Conservation (phyloP, 129 eudicot species). For the Ambrosia trifida region DNA sequence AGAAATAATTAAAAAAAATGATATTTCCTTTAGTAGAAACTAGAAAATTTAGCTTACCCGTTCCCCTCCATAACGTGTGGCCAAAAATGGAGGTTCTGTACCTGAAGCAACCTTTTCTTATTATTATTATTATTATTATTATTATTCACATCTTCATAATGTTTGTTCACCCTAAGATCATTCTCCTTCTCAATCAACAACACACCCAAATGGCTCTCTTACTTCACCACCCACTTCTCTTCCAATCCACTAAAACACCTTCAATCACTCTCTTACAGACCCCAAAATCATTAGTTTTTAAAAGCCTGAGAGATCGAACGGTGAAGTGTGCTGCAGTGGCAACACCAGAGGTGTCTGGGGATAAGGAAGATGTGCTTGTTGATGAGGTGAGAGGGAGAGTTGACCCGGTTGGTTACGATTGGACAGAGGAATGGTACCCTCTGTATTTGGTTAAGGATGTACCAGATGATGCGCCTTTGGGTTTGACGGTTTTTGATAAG, state of each 20-base stretch:
- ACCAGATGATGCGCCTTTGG: conserved; percentile 94
- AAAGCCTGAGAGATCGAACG: conserved; percentile 1
- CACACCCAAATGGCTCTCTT: conserved; percentile 31
- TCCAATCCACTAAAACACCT: conserved; percentile 25
- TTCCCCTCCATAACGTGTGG: conserved; percentile 25
- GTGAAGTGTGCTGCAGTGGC: conserved; percentile 24
- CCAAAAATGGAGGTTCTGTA: conserved; percentile 20
- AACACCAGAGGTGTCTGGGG: conserved; percentile 12
- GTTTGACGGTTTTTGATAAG: conserved; percentile 80
- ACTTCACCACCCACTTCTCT: conserved; percentile 33
- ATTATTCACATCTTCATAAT: not conserved
- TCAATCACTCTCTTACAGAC: conserved; percentile 17
- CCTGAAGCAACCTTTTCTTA: conserved; percentile 17
- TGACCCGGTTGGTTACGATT: conserved; percentile 63
- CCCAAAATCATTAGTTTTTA: conserved; percentile 16
- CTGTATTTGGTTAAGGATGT: conserved; percentile 62
- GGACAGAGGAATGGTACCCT: conserved; percentile 97
- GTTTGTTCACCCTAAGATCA: not conserved
- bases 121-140: not conserved
- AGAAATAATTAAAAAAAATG: too few relatives aligned
- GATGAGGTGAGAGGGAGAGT: conserved; percentile 40
- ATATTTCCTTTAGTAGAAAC: too few relatives aligned
- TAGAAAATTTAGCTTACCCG: not conserved
- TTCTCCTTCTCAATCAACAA: not conserved
- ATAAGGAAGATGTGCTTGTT: conserved; percentile 38